Percentiles rank a stretch among this genome's conserved stretches.
Conservation (phyloP, 2,329 filamentous ascomycete genomes). For the Pseudocercospora musae region DNA sequence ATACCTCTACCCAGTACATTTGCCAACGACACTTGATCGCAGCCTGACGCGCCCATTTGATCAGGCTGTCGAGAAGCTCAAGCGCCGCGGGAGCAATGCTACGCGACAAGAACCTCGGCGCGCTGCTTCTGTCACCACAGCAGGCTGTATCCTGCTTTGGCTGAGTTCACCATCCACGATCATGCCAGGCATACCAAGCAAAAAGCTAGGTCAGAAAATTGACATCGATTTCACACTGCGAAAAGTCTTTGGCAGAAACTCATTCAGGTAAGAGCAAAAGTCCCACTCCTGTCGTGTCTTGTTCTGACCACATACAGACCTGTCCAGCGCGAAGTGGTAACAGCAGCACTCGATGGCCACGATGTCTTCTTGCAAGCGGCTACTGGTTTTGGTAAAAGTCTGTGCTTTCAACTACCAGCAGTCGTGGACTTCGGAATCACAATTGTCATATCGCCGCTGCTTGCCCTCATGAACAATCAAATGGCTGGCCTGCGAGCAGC, state of each 20-base stretch:
- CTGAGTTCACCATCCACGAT: background rate
- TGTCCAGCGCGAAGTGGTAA: conserved; percentile 82
- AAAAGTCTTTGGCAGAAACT: conserved; percentile 35
- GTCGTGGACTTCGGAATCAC: conserved; percentile 86
- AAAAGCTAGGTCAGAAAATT: conserved; percentile 29
- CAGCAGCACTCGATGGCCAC: conserved; percentile 72
- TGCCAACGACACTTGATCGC: background rate
- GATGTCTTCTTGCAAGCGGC: conserved; percentile 94
- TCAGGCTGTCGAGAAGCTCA: background rate
- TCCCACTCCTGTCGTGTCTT: background rate
- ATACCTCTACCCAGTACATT: background rate
- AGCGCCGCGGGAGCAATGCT: background rate
- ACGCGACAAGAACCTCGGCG: background rate
- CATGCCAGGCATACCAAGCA: conserved; percentile 28
- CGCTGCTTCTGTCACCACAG: background rate
- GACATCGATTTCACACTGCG: conserved; percentile 40
- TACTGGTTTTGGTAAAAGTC: conserved; percentile 85
- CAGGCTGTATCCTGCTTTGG: background rate
- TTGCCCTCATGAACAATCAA: conserved; percentile 95
- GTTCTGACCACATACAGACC: conserved; percentile 52
- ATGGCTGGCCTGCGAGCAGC: conserved; percentile 73
- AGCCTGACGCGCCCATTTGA: background rate
- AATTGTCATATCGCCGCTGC: conserved; percentile 81
- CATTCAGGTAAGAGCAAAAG: conserved; percentile 31
- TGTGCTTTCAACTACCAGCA: conserved; percentile 90